Base-by-base conservation (phyloP, 2,329 filamentous ascomycete species). In the Reticulascus tulasneorum region DNA sequence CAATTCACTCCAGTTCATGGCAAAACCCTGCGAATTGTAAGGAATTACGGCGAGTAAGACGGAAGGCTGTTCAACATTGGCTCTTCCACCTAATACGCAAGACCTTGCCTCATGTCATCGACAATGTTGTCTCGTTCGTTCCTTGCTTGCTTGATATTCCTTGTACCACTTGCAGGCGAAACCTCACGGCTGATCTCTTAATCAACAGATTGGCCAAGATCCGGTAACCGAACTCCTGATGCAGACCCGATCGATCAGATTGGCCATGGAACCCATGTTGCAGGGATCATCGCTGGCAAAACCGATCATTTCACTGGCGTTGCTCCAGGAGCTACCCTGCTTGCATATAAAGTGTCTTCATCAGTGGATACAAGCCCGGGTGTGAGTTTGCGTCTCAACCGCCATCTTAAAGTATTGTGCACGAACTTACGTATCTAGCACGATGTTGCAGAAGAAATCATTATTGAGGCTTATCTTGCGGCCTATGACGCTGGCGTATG, bases 381-480 rank as follows among this genome's bases (percentile, higher is more conserved):
- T n/a, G n/a, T 27, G 12, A 27, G 32, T 15, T 15, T 7, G 11
- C n/a, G 16, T 8, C 6, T 6, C 7, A 31, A 9, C n/a, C 11
- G 17, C 4, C n/a, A 9, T 41, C 27, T 40, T 35, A 18, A 37
- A 37, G 7, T 22, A 21, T 19, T 13, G 10, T 7, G 21, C n/a
- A 23, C 17, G 18, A 9, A 7, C 16, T 24, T 7, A 15, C 17
- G 21, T 10, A 23, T 54, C 9, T 28, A 23, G n/a, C 44, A 55
- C 5, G 45, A 50, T 8, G 58, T 56, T 18, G 54, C 54, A 11
- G 37, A 40, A 11, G 27, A 30, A 9, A 31, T 23, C 6, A 24
- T 42, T n/a, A 59, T 65, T 6, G 57, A 58, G 6, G 55, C 53
- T 2, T 63, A 60, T 35, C 47, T 63, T 6, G 45, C 36, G 25